Evolutionary conservation across 2,329 filamentous ascomycete genomes (phyloP).

Genomic region (Fusarium sp.): DNA sequence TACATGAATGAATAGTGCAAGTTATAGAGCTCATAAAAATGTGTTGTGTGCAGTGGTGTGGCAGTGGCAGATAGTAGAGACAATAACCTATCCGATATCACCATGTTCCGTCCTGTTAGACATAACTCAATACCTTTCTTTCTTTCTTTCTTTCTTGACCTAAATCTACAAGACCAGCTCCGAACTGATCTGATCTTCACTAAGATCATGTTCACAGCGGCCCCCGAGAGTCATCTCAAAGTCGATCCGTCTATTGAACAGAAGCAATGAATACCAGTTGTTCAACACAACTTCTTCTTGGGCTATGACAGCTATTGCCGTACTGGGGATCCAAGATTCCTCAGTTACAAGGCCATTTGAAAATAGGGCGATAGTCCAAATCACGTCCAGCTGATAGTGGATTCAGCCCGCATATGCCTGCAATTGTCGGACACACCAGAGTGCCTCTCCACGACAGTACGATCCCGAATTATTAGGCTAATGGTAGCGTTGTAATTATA

Average conservation of each 20-base stretch:
- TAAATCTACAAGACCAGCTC: neutral
- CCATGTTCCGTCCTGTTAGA: neutral
- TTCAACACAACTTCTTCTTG: neutral
- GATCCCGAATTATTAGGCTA: no score
- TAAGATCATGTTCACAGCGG: neutral
- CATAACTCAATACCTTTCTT: neutral
- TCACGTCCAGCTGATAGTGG: no score
- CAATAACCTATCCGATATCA: neutral
- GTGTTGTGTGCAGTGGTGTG: neutral
- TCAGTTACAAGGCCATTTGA: neutral
- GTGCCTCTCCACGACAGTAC: no score
- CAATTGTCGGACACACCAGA: no score
- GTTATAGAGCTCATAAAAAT: neutral
- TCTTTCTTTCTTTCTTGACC: neutral
- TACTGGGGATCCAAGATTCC: neutral
- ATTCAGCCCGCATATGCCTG: no score
- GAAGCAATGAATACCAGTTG: neutral
- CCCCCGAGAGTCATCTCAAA: neutral
- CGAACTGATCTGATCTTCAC: neutral
- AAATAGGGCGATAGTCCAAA: neutral
- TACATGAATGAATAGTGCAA: neutral
- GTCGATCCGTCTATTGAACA: neutral
- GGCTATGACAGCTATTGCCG: neutral
- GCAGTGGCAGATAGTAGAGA: neutral
- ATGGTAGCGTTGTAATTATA: no score